A percentile compares a stretch with the other conserved stretches of the same genome.
Conservation (phyloP, 805 yeast genomes). For the Pichia occidentalis region DNA sequence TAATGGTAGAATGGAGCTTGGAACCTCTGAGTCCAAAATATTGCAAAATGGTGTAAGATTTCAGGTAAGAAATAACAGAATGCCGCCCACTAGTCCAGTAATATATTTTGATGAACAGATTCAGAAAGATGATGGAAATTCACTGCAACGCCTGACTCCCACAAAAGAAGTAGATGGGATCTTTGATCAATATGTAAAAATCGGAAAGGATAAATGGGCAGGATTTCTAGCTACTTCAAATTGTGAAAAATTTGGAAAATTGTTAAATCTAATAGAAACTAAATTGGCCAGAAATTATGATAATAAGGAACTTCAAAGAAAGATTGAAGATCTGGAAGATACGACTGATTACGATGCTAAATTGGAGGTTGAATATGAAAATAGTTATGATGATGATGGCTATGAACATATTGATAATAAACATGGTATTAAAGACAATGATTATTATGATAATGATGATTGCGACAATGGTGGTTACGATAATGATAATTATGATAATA, state of each 20-base stretch:
- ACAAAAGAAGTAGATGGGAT: slow-evolving; percentile 21
- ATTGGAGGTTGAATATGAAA: background rate
- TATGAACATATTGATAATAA: background rate
- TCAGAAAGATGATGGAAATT: slow-evolving; percentile 18
- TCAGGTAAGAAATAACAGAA: too few relatives aligned
- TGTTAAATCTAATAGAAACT: slow-evolving; percentile 17
- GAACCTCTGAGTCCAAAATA: too few relatives aligned
- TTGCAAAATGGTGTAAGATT: too few relatives aligned
- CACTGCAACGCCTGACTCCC: slow-evolving; percentile 21
- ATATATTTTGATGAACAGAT: slow-evolving; percentile 18
- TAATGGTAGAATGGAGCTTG: too few relatives aligned
- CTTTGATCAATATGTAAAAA: slow-evolving; percentile 17
- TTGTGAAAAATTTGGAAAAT: slow-evolving; percentile 21
- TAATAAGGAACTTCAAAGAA: background rate
- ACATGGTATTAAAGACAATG: background rate
- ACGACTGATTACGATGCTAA: background rate
- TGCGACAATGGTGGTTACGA: too few relatives aligned
- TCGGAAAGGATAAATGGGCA: slow-evolving; percentile 26
- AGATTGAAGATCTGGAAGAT: background rate
- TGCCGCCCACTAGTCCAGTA: slow-evolving; percentile 23
- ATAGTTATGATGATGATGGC: background rate
- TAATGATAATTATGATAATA: background rate
- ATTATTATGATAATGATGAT: background rate
- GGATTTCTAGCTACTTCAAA: slow-evolving; percentile 25
- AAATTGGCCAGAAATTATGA: slow-evolving; percentile 13